Evolutionary conservation across 2,329 filamentous ascomycete species (phyloP), one percentile per base, ranked within the genome.

Genomic region (Botrytis elliptica): DNA sequence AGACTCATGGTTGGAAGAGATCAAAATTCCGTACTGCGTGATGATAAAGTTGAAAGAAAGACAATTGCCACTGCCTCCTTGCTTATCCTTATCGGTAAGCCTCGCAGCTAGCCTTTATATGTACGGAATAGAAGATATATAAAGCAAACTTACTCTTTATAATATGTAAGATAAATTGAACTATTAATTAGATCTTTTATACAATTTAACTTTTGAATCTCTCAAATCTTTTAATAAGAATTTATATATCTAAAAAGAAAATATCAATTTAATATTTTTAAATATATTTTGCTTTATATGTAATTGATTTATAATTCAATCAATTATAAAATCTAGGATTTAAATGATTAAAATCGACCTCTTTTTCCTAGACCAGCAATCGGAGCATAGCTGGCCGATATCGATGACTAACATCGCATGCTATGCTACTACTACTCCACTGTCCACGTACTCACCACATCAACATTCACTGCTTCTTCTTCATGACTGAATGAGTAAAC

Each of bases 1-100:
- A 81, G 77, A 75, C 76, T 81, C 80, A 79, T 79, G n/a, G 33
- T 67, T 70, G 52, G n/a, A 57, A 52, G 69, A 46, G 33, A 59
- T 20, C 16, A 62, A 46, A 44, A 60, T 33, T 57, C n/a, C 52
- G 52, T 33, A 59, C 6, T 29, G 6, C 46, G 22, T 64, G 16
- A 40, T 49, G 20, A 25, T 29, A 22, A 71, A 25, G 44, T 42
- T 42, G n/a, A 44, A 22, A 25, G 36, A 10, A 36, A 36, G 33
- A 40, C 12, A 46, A 71, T 40, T 84, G 36, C 22, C 33, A 67
- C 33, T 40, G 3, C 42, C 64, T 52, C 22, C 33, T n/a, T 68
- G 49, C 25, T 33, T 57, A 57, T 42, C 49, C 38, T 57, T 57
- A 57, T 57, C 66, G n/a, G n/a, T 33, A 25, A 68, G 49, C 20